Evolutionary conservation across 305 asterid species (phyloP).

Genomic region (Rubia balearica): DNA sequence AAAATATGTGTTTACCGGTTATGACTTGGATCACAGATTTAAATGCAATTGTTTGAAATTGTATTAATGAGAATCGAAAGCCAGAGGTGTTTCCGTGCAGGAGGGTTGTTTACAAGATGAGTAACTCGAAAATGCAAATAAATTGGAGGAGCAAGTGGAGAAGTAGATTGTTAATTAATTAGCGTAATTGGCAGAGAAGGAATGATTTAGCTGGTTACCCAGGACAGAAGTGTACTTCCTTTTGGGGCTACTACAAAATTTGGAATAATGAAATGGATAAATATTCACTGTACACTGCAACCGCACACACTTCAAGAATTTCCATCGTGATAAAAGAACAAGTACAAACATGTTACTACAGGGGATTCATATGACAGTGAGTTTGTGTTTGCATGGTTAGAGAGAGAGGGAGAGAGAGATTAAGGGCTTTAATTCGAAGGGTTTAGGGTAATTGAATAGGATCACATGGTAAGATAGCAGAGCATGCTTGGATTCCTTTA

Average conservation of each 20-base stretch:
- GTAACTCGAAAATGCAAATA: background rate
- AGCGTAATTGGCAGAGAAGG: constrained; percentile 4
- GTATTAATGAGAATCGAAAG: no score
- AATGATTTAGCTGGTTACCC: background rate
- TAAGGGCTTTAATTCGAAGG: background rate
- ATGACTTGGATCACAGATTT: no score
- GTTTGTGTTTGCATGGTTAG: constrained; percentile 12
- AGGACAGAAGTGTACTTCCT: constrained; percentile 1
- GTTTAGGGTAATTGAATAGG: constrained; percentile 20
- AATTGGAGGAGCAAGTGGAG: background rate
- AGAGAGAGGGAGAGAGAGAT: constrained; percentile 7
- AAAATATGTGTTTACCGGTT: no score
- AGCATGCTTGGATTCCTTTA: constrained; percentile 31
- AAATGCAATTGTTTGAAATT: no score
- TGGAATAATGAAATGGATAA: constrained; percentile 11
- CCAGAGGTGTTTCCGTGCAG: no score
- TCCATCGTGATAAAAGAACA: constrained; percentile 1
- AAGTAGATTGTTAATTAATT: background rate
- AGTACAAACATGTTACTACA: constrained; percentile 1
- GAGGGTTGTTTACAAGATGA: no score
- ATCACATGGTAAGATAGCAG: constrained; percentile 17
- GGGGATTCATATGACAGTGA: background rate
- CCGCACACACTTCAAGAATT: constrained; percentile 19
- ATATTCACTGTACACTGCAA: constrained; percentile 6
- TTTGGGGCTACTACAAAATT: background rate